Conservation (phyloP, 2,329 filamentous ascomycete genomes). For the Mariannaea sp. region DNA sequence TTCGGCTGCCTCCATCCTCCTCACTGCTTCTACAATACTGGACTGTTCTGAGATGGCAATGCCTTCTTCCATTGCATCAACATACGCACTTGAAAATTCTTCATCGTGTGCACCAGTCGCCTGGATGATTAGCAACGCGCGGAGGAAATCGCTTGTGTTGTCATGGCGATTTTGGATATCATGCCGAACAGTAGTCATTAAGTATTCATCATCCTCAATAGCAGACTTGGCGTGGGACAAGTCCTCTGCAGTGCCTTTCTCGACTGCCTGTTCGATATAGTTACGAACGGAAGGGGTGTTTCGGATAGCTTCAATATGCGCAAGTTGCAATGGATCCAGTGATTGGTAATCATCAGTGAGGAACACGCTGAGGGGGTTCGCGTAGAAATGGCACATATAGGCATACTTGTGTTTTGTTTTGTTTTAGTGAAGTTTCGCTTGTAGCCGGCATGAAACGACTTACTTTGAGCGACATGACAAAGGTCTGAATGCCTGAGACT, state of each 20-base stretch:
- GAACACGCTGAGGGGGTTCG: slow-evolving; percentile 73
- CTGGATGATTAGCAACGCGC: slow-evolving; percentile 53
- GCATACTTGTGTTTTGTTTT: slow-evolving; percentile 65
- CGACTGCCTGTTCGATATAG: slow-evolving; percentile 55
- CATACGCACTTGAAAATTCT: slow-evolving; percentile 62
- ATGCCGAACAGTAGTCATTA: slow-evolving; percentile 51
- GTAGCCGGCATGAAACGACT: slow-evolving; percentile 7
- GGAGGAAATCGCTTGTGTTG: slow-evolving; percentile 52
- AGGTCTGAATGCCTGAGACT: slow-evolving; percentile 74
- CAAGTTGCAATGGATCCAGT: slow-evolving; percentile 52
- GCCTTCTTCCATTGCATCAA: slow-evolving; percentile 62
- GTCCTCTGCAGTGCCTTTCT: slow-evolving; percentile 47
- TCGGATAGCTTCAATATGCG: slow-evolving; percentile 70
- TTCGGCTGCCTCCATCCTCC: slow-evolving; percentile 54
- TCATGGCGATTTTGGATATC: slow-evolving; percentile 41
- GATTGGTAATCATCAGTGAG: slow-evolving; percentile 43
- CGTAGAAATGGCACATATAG: slow-evolving; percentile 86
- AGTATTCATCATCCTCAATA: slow-evolving; percentile 62
- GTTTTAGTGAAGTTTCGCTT: slow-evolving; percentile 19
- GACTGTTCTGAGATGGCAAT: slow-evolving; percentile 57
- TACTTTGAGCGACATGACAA: slow-evolving; percentile 72
- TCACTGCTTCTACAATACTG: slow-evolving; percentile 61
- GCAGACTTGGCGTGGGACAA: slow-evolving; percentile 53
- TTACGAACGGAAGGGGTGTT: slow-evolving; percentile 70
- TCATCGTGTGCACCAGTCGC: slow-evolving; percentile 44